Evolutionary conservation across 768 basidiomycete species (phyloP), one percentile per base, ranked within the genome.

Genomic region (Tulasnella sp.): DNA sequence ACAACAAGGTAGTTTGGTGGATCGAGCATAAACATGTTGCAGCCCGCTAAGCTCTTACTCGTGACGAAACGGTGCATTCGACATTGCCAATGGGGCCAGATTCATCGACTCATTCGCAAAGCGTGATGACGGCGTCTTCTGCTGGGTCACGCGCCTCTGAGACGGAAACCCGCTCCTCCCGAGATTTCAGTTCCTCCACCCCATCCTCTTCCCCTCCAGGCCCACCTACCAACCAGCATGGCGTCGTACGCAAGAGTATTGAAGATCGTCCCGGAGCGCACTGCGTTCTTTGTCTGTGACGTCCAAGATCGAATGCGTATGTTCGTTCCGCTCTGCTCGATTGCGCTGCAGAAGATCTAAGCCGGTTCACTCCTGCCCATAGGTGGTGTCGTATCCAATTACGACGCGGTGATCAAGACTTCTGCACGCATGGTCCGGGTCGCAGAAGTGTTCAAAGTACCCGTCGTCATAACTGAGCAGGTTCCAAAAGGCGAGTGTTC

Each of bases 391-490:
- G 93, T 96, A 82, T 87, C 92, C 83, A 91, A 89, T 31, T 97
- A 92, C 84, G 91, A 93, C 48, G 88, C 91, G 81, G 89, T 97
- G 82, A 89, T 93, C 31, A 83, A 87, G 42, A 94, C 93, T 1
- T 89, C 90, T 28, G 91, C 90, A 85, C 96, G 96, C 86, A 90
- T 96, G 88, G 84, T 96, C 83, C 92, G 89, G 84, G 83, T 94
- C 22, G 93, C 94, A 16, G 92, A 92, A 88, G 94, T 92, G 77
- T 88, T 93, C 60, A 88, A 90, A 76, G 89, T 94, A 72, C 91
- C 91, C 64, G 91, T 97, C 14, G 84, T 96, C n/a, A 90, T 88
- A 34, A 96, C 96, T 0, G 96, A 95, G 81, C 96, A 97, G 86
- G 94, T 94, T 84, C 89, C 93, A 3, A 91, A 87, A 89, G 93